Evolutionary conservation across 768 basidiomycete species (phyloP).

Genomic region (Collybia sordida): DNA sequence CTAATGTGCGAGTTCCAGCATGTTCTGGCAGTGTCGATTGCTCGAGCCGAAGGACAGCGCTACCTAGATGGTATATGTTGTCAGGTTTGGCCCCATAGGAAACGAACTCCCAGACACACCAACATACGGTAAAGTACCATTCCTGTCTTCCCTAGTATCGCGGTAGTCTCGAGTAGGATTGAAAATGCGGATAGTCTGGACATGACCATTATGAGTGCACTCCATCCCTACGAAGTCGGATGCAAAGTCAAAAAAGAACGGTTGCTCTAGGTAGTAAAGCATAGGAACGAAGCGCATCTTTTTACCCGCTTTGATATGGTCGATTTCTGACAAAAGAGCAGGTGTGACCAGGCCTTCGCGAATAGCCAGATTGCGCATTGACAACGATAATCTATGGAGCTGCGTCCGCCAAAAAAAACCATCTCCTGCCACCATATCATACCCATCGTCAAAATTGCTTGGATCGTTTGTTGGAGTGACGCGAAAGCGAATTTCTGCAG

Average conservation of each 20-base stretch:
- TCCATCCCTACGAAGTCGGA: too few species aligned
- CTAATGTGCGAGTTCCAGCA: background rate
- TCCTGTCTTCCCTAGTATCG: background rate
- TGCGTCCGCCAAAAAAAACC: background rate
- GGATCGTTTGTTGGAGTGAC: background rate
- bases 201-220: too few species aligned
- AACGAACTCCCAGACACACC: too few species aligned
- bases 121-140: too few species aligned
- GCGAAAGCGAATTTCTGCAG: background rate
- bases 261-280: background rate
- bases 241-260: background rate
- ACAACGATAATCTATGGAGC: too few species aligned
- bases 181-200: too few species aligned
- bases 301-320: too few species aligned
- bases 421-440: background rate
- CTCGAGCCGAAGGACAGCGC: background rate
- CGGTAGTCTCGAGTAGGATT: background rate
- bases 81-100: too few species aligned
- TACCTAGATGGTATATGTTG: background rate
- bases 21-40: background rate
- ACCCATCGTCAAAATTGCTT: background rate
- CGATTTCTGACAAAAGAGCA: too few species aligned
- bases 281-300: background rate
- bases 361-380: too few species aligned
- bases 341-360: too few species aligned